Evolutionary conservation across 768 basidiomycete species (phyloP).

Genomic region (Macrolepiota fuliginosa): DNA sequence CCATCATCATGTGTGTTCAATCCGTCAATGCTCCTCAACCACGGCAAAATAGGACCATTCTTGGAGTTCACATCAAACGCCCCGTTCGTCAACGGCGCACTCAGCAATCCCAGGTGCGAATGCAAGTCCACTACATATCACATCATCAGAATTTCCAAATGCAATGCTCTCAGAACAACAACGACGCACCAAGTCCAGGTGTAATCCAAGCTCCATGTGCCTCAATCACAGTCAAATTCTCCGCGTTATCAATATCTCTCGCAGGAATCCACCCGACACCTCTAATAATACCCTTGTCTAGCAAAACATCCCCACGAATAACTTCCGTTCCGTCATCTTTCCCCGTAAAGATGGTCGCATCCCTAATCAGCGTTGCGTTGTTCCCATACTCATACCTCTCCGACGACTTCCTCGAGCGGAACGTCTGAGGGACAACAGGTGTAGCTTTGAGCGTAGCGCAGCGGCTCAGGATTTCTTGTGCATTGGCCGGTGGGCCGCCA

Average conservation of each 20-base stretch:
- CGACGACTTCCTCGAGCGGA: conserved; percentile 44
- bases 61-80: conserved; percentile 60
- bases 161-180: conserved; percentile 4
- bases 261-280: conserved; percentile 52
- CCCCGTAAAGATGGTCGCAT: conserved; percentile 69
- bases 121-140: conserved; percentile 59
- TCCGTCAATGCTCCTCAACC: conserved; percentile 80
- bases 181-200: conserved; percentile 54
- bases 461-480: conserved; percentile 34
- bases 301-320: conserved; percentile 61
- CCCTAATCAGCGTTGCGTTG: conserved; percentile 62
- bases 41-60: conserved; percentile 70
- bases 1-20: conserved; percentile 85
- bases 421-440: conserved; percentile 39
- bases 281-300: conserved; percentile 65
- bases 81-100: conserved; percentile 56
- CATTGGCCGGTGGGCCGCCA: background rate
- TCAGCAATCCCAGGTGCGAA: conserved; percentile 76
- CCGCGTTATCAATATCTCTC: conserved; percentile 29
- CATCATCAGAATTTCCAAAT: background rate
- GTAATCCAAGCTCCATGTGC: conserved; percentile 69
- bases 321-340: conserved; percentile 50
- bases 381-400: conserved; percentile 71
- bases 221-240: conserved; percentile 54
- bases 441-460: conserved; percentile 52